phyloP scores from a whole-genome alignment of 1,284 basidiomycete species.

The Puccinia novopanici region DNA sequence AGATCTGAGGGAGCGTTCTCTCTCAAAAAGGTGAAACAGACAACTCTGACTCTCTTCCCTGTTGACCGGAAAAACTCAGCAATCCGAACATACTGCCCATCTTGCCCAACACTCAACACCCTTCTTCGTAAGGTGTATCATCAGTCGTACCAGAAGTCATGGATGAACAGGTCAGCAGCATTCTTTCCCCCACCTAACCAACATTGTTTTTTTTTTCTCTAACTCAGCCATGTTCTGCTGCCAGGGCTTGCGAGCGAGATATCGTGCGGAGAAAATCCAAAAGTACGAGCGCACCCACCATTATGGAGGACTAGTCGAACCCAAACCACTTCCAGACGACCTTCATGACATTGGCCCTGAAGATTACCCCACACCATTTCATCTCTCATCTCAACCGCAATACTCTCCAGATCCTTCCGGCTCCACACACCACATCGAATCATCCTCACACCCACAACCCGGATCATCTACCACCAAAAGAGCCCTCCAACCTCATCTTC shows the following conservation, averaged over 20 bases:
- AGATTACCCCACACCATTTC: conserved; percentile 13
- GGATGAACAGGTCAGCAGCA: conserved; percentile 34
- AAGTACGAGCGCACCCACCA: conserved; percentile 21
- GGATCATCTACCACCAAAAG: conserved; percentile 25
- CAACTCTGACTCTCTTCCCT: too few relatives aligned
- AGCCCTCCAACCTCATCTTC: conserved; percentile 33
- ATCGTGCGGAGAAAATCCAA: conserved; percentile 44
- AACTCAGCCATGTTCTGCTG: not conserved
- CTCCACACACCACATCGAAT: not conserved
- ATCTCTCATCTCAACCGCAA: conserved; percentile 18
- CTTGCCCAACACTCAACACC: too few relatives aligned
- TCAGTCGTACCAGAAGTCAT: not conserved
- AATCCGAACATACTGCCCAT: too few relatives aligned
- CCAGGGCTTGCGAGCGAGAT: conserved; percentile 48
- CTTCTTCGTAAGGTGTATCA: too few relatives aligned
- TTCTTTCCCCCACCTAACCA: not conserved
- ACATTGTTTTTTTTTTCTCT: not conserved
- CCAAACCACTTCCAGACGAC: conserved; percentile 36
- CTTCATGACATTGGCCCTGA: not conserved
- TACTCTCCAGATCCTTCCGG: not conserved
- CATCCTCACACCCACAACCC: not conserved
- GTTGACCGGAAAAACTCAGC: too few relatives aligned
- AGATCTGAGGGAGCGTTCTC: too few relatives aligned
- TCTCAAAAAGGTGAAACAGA: too few relatives aligned
- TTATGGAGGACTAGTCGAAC: conserved; percentile 27